Evolutionary conservation across 164 flowering plant genomes (phyloP), one percentile per base, ranked within the genome.

Genomic region (Berberis thunbergii): DNA sequence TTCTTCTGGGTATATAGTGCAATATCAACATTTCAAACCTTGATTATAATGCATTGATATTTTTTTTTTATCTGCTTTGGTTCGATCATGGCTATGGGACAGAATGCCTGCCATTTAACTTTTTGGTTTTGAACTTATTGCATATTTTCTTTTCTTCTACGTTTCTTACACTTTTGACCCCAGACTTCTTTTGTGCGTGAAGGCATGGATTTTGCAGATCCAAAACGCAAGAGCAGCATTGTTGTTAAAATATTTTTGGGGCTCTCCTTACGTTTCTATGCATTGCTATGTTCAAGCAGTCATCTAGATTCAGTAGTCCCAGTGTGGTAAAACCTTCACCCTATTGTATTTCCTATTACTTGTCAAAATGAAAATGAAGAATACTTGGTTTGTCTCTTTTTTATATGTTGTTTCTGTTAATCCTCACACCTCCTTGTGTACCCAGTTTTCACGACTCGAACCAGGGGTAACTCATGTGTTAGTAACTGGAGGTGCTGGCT

Each of bases 401-500:
- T 41, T 9, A 39, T 41, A 3, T 4, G 1, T 1, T 63, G 6
- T 43, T 3, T 52, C 42, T 38, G 7, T 8, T 3, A 54, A 0
- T 4, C 26, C 60, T 68, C 13, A 49, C 44, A 62, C 6, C 57
- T 46, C 43, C 41, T 64, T 13, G 11, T 46, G 41, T 59, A 57
- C 44, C 45, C 78, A 94, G 99, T 94, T 94, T 71, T 83, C 94
- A 41, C 69, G 45, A 46, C 89, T 61, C 67, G 96, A 94, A 74
- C 69, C 61, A 60, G 99, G 96, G 48, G 88, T 94, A 4, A 80
- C 79, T 6, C 99, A 94, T 78, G 96, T 91, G 64, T 71, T 94
- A 74, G 99, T 94, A 48, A 89, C 99, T 1, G 99, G 99, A 62
- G 97, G 97, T 66, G 99, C 97, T 72, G 99, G 99, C 45, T 94